Evolutionary conservation across 495 filamentous ascomycete species (phyloP).

Genomic region (Annulohypoxylon bovei): DNA sequence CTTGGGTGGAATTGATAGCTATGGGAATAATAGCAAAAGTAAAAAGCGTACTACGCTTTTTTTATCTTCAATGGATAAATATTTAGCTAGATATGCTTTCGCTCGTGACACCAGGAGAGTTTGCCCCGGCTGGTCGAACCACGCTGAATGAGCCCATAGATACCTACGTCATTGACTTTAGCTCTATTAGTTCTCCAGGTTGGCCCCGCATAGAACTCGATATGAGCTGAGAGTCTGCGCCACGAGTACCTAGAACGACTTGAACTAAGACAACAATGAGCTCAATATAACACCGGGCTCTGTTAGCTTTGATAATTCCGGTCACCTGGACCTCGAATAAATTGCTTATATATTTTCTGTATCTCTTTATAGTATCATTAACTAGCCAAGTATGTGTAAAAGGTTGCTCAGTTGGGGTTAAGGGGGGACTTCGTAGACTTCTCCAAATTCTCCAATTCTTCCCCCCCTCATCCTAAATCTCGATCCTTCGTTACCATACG

Average conservation of each 20-base stretch:
- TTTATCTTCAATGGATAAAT: background rate
- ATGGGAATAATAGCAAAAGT: background rate
- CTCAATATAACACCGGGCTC: background rate
- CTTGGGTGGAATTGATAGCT: background rate
- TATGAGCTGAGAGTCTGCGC: background rate
- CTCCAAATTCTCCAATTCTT: slow-evolving; percentile 3
- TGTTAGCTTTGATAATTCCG: background rate
- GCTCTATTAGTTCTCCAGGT: background rate
- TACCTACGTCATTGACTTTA: slow-evolving; percentile 31
- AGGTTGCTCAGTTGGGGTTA: background rate
- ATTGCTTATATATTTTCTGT: background rate
- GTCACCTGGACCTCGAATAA: slow-evolving; percentile 17
- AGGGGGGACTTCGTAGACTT: background rate
- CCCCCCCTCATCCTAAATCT: background rate
- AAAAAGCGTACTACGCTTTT: background rate
- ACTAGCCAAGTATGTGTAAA: background rate
- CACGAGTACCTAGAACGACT: background rate
- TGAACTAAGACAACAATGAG: background rate
- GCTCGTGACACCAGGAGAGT: slow-evolving; percentile 1
- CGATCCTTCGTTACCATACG: background rate
- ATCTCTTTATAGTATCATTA: background rate
- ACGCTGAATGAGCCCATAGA: slow-evolving; percentile 13
- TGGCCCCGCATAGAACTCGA: slow-evolving; percentile 11
- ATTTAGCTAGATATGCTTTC: background rate
- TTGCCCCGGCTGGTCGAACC: slow-evolving; percentile 9